A percentile compares a stretch with the other conserved stretches of the same genome.
phyloP scores from a whole-genome alignment of 768 basidiomycete genomes.

The Artomyces pyxidatus region DNA sequence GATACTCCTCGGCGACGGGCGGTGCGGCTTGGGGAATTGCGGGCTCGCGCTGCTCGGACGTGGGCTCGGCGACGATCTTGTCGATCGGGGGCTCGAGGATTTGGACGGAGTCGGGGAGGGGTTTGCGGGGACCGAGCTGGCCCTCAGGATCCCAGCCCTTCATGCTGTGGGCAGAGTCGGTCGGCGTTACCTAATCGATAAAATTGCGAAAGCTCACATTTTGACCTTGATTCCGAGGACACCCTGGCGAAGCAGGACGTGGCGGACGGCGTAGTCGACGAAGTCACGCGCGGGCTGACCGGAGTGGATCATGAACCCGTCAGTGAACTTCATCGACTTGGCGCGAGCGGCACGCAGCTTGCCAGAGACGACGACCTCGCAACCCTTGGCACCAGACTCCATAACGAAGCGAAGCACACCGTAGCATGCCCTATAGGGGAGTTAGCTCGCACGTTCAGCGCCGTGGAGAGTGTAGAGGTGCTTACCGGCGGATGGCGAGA shows the following conservation, averaged over 20 bases:
- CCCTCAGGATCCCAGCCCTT: constrained; percentile 94
- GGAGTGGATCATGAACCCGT: constrained; percentile 99
- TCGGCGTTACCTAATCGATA: too few species aligned
- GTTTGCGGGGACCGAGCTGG: constrained; percentile 79
- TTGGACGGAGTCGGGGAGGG: constrained; percentile 90
- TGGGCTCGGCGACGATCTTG: constrained; percentile 83
- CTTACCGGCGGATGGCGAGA: constrained; percentile 94
- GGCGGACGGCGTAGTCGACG: constrained; percentile 95
- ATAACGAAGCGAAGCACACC: constrained; percentile 99
- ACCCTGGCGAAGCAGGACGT: constrained; percentile 97
- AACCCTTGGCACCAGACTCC: constrained; percentile 99
- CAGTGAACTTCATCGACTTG: constrained; percentile 99
- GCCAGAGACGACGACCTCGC: constrained; percentile 98
- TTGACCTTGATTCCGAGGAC: constrained; percentile 99
- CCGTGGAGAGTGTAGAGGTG: constrained; percentile 12
- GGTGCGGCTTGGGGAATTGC: constrained; percentile 39
- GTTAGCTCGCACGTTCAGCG: neutral
- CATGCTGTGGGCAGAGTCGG: constrained; percentile 59
- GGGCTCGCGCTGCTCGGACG: constrained; percentile 81
- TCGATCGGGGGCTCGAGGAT: constrained; percentile 86
- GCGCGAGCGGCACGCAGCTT: constrained; percentile 99
- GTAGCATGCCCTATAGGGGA: constrained; percentile 73
- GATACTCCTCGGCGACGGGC: constrained; percentile 44
- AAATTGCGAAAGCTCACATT: constrained; percentile 52
- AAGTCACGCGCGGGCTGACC: constrained; percentile 97